These are phyloP conservation scores for Ustilago nuda DNA, from an alignment of 1,284 basidiomycete species.

Conservation along the genomic window DNA sequence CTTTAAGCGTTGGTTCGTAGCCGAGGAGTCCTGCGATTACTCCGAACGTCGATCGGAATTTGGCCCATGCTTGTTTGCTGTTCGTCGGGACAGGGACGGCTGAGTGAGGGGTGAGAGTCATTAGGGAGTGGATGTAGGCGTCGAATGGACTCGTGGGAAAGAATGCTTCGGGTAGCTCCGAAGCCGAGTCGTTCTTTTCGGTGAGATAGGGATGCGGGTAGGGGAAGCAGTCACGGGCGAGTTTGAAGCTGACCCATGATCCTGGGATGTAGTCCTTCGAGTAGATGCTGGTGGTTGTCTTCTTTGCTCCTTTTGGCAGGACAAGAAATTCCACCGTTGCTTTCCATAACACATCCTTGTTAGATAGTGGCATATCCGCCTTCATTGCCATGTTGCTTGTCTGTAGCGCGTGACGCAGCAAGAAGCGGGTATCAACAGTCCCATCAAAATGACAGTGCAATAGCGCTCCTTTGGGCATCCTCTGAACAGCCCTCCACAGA, in stretches of 20 bases:
- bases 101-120: conserved; percentile 56
- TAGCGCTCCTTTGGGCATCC: conserved; percentile 58
- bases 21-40: conserved; percentile 65
- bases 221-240: conserved; percentile 39
- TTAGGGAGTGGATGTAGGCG: conserved; percentile 50
- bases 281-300: conserved; percentile 32
- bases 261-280: conserved; percentile 37
- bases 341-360: conserved; percentile 30
- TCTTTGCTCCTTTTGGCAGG: conserved; percentile 18
- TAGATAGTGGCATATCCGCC: conserved; percentile 34
- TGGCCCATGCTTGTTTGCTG: conserved; percentile 58
- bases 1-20: conserved; percentile 74
- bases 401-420: conserved; percentile 34
- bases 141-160: conserved; percentile 40
- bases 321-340: conserved; percentile 46
- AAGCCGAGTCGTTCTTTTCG: background rate
- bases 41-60: conserved; percentile 57
- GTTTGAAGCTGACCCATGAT: conserved; percentile 49
- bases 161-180: conserved; percentile 25
- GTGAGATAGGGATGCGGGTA: conserved; percentile 43
- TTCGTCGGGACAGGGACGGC: conserved; percentile 27
- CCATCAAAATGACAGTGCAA: conserved; percentile 64
- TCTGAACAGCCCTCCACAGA: conserved; percentile 28
- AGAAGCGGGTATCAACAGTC: conserved; percentile 52
- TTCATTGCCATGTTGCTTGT: conserved; percentile 49